Percentiles rank a stretch among this genome's conserved stretches.
Evolutionary conservation across 2,329 filamentous ascomycete genomes (phyloP).

Genomic region (Pseudogymnoascus sp.): DNA sequence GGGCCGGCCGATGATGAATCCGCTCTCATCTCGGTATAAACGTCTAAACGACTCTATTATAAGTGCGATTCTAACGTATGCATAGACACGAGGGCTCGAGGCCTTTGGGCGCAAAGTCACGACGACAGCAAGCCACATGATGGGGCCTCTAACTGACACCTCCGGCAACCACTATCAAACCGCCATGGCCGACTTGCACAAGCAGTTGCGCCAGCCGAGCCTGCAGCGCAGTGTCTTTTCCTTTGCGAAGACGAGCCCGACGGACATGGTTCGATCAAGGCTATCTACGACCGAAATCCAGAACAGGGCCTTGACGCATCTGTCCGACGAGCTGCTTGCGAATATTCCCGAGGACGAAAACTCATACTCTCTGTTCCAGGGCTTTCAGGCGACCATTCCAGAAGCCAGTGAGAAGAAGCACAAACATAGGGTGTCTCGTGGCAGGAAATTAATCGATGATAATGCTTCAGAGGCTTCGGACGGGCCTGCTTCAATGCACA

Average conservation of each 20-base stretch:
- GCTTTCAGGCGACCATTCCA: constrained; percentile 85
- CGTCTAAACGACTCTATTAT: neutral
- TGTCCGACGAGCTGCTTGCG: constrained; percentile 80
- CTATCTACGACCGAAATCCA: constrained; percentile 89
- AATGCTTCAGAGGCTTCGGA: constrained; percentile 42
- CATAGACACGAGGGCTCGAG: constrained; percentile 76
- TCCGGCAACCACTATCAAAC: constrained; percentile 65
- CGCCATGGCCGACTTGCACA: constrained; percentile 83
- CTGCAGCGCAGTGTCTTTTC: constrained; percentile 87
- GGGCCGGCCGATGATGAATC: constrained; percentile 23
- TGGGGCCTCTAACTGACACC: constrained; percentile 55
- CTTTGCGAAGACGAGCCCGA: constrained; percentile 83
- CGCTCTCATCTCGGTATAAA: constrained; percentile 27
- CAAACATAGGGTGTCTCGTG: constrained; percentile 63
- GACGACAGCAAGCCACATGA: constrained; percentile 83
- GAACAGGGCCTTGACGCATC: constrained; percentile 77
- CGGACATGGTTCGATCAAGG: constrained; percentile 84
- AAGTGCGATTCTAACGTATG: neutral
- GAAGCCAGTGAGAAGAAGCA: constrained; percentile 60
- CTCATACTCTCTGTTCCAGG: constrained; percentile 88
- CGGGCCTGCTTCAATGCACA: constrained; percentile 58
- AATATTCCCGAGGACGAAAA: constrained; percentile 85
- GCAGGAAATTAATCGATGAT: constrained; percentile 67
- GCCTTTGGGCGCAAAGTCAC: constrained; percentile 92
- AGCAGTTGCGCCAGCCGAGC: constrained; percentile 73